A percentile compares a stretch with the other conserved stretches of the same genome.
Evolutionary conservation across 2,329 filamentous ascomycete genomes (phyloP).

Genomic region (Ophiocordyceps australis): DNA sequence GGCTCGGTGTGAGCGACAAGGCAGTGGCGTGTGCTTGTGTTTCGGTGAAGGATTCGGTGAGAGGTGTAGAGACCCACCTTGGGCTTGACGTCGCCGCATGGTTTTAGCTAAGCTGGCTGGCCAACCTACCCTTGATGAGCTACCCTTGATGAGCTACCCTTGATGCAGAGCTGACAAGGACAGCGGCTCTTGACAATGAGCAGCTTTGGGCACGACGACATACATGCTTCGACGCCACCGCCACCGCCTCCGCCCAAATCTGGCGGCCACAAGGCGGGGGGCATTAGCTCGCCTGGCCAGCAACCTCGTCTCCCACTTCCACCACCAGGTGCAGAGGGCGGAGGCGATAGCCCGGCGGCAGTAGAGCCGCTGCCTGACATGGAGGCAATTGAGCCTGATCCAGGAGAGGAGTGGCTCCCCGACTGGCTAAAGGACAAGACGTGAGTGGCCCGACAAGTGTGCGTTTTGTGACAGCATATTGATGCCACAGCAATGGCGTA

Average conservation of each 20-base stretch:
- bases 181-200: constrained; percentile 6
- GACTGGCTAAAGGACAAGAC: constrained; percentile 62
- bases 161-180: too few species aligned
- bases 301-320: constrained; percentile 21
- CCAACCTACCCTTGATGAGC: too few species aligned
- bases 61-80: too few species aligned
- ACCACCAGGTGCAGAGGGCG: constrained; percentile 3
- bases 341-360: constrained; percentile 8
- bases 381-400: constrained; percentile 28
- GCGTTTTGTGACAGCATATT: too few species aligned
- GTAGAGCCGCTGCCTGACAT: constrained; percentile 1
- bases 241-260: constrained; percentile 54
- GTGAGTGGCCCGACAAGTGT: constrained; percentile 42
- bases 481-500: too few species aligned
- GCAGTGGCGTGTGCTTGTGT: too few species aligned
- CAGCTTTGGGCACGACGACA: constrained; percentile 10
- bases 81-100: too few species aligned
- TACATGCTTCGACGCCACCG: constrained; percentile 33
- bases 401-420: constrained; percentile 63
- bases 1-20: too few species aligned
- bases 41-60: too few species aligned
- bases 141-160: too few species aligned
- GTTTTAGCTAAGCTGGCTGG: too few species aligned
- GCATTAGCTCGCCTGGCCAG: constrained; percentile 42
- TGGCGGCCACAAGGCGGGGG: constrained; percentile 48